Conservation (phyloP, 768 basidiomycete species). For the Auriscalpium vulgare region DNA sequence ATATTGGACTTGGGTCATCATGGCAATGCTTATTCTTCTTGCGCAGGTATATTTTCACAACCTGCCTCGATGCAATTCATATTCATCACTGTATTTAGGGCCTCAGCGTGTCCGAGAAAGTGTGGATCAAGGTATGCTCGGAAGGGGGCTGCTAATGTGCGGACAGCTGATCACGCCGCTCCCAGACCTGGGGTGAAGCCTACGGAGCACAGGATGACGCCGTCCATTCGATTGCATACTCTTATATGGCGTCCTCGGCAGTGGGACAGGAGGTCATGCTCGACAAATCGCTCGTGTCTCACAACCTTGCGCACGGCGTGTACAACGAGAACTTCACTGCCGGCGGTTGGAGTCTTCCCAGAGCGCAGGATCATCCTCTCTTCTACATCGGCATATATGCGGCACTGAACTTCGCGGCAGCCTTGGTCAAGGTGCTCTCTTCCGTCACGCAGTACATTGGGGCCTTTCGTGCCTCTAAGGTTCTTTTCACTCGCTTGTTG, state of each 20-base stretch:
- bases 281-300: constrained; percentile 16
- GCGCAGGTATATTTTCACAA: constrained; percentile 19
- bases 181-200: constrained; percentile 52
- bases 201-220: constrained; percentile 33
- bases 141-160: no score
- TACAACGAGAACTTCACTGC: background rate
- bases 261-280: constrained; percentile 20
- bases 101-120: constrained; percentile 49
- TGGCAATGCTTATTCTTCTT: constrained; percentile 39
- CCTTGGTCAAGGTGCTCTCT: constrained; percentile 37
- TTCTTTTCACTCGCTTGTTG: constrained; percentile 44
- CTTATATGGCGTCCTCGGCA: constrained; percentile 14
- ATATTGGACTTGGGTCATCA: constrained; percentile 59
- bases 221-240: constrained; percentile 7
- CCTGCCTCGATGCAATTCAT: background rate
- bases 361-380: constrained; percentile 50
- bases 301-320: constrained; percentile 16
- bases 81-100: background rate
- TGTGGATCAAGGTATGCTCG: constrained; percentile 62
- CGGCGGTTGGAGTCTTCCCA: constrained; percentile 26
- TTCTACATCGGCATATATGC: constrained; percentile 69
- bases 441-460: constrained; percentile 53
- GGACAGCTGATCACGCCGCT: background rate
- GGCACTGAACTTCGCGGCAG: constrained; percentile 44
- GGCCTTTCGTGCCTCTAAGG: constrained; percentile 31